Percentiles rank a stretch among this genome's conserved stretches.
phyloP scores from a whole-genome alignment of 495 filamentous ascomycete species.

The Massariosphaeria phaeospora region DNA sequence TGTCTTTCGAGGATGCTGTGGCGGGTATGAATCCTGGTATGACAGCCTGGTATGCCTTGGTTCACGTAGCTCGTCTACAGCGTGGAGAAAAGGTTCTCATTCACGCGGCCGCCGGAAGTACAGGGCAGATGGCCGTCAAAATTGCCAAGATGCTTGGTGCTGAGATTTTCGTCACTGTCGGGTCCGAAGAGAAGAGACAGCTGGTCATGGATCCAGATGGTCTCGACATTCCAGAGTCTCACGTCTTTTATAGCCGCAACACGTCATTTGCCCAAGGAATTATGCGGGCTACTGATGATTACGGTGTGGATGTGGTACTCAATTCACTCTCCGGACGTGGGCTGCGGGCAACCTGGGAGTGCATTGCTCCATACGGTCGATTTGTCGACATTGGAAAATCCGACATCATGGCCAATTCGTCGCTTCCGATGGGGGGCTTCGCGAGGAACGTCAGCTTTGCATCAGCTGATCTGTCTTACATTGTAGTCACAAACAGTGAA shows the following conservation, averaged over 20 bases:
- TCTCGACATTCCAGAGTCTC: background rate
- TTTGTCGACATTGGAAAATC: background rate
- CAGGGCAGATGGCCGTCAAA: slow-evolving; percentile 1
- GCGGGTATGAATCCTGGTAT: background rate
- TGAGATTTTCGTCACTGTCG: slow-evolving; percentile 1
- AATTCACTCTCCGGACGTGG: background rate
- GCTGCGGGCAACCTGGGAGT: background rate
- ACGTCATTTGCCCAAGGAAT: background rate
- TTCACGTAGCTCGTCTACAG: background rate
- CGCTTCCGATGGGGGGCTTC: background rate
- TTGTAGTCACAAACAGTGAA: background rate
- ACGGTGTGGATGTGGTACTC: slow-evolving; percentile 4
- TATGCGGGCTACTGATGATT: background rate
- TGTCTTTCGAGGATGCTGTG: background rate
- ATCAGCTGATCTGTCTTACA: background rate
- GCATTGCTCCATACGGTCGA: slow-evolving; percentile 1
- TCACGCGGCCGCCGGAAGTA: background rate
- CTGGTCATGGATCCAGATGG: background rate
- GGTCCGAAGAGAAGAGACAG: background rate
- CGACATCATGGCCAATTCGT: background rate
- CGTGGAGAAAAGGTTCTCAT: background rate
- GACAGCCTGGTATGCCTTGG: background rate
- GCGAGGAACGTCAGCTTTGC: background rate
- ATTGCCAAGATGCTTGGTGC: background rate
- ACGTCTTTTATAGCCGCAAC: slow-evolving; percentile 1